These are phyloP conservation scores for Quercus variabilis DNA, from an alignment of 306 rosid genomes.

Conservation along the genomic window DNA sequence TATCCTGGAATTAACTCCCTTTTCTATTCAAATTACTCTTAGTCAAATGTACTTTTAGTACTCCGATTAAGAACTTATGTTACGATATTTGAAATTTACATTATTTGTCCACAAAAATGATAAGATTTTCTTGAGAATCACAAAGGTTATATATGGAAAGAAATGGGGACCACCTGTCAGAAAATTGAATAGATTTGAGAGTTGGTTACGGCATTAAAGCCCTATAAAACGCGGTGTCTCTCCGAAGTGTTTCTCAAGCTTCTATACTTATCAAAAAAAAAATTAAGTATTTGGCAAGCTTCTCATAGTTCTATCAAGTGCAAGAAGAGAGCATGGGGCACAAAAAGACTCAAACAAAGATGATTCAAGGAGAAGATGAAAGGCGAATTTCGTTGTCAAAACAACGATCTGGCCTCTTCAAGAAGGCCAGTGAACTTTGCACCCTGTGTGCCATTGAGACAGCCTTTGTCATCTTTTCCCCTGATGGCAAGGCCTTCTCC, in stretches of 20 bases:
- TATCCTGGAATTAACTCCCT: not conserved
- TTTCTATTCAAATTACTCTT: not conserved
- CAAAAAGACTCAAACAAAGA: not conserved
- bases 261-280: not conserved
- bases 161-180: not conserved
- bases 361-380: not conserved
- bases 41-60: not conserved
- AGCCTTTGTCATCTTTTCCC: constrained; percentile 8
- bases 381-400: not conserved
- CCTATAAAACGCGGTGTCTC: not conserved
- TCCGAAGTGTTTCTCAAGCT: not conserved
- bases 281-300: no score
- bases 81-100: not conserved
- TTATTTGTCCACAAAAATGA: not conserved
- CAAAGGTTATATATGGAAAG: not conserved
- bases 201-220: not conserved
- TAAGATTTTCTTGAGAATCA: not conserved
- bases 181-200: not conserved
- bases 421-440: constrained; percentile 12
- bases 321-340: not conserved
- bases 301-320: not conserved
- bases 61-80: not conserved
- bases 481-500: not conserved
- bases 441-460: not conserved
- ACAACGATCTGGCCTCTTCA: constrained; percentile 5